Evolutionary conservation across 768 basidiomycete genomes (phyloP).

Genomic region (Flagelloscypha sp.): DNA sequence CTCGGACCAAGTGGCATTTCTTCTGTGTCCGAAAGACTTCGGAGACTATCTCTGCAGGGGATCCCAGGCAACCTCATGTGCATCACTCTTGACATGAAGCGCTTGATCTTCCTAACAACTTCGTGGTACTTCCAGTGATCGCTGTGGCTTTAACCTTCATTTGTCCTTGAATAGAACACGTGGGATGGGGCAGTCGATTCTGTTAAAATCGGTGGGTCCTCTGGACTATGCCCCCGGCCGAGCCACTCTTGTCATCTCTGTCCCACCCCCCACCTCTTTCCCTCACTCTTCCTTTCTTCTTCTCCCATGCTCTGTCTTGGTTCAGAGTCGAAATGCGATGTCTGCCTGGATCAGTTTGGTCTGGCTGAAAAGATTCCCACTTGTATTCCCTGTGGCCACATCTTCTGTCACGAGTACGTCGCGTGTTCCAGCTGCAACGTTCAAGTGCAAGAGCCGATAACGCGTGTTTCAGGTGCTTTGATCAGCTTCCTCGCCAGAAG

Average conservation of each 20-base stretch:
- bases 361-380: conserved; percentile 47
- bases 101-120: conserved; percentile 14
- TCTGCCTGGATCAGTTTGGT: conserved; percentile 62
- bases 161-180: conserved; percentile 6
- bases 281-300: conserved; percentile 24
- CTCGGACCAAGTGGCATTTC: too few species aligned
- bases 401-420: conserved; percentile 46
- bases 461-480: conserved; percentile 44
- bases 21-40: too few species aligned
- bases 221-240: too few species aligned
- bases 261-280: conserved; percentile 17
- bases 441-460: conserved; percentile 2
- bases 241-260: conserved; percentile 15
- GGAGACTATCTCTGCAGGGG: too few species aligned
- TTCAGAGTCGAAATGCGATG: conserved; percentile 61
- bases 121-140: conserved; percentile 10
- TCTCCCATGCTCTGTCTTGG: conserved; percentile 70
- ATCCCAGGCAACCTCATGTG: conserved; percentile 18
- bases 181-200: conserved; percentile 13
- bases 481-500: conserved; percentile 34
- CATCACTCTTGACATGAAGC: too few species aligned
- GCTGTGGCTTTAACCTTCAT: conserved; percentile 11
- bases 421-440: not conserved
- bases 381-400: conserved; percentile 64
- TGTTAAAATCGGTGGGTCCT: too few species aligned